Evolutionary conservation across 768 basidiomycete genomes (phyloP), one percentile per base, ranked within the genome.

Genomic region (Kwoniella mangroviensis): DNA sequence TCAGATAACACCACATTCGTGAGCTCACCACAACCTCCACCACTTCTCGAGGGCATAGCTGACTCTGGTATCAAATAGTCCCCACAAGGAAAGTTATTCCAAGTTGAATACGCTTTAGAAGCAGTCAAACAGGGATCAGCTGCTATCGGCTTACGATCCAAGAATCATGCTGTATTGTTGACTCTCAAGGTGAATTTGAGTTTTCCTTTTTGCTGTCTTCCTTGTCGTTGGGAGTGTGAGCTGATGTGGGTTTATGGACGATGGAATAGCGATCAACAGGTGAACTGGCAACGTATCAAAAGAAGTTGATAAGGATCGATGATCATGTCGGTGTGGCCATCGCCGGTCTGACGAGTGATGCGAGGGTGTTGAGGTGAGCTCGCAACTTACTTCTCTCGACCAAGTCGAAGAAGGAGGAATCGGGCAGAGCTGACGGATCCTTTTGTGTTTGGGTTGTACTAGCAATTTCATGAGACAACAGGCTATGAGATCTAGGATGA

Each of bases 401-500:
- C 53, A 9, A 53, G 19, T 15, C 26, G 15, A 15, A 21, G 15
- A 34, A 6, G 0, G 49, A 51, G 53, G 11, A 22, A 19, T n/a
- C n/a, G 24, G 28, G 19, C 22, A 41, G 26, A 54, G 67, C 56
- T 65, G 41, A 57, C 17, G 15, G 17, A 19, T 6, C n/a, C 5
- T 19, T 12, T 3, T 34, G n/a, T 1, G 28, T 54, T 4, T 0
- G 12, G 26, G n/a, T 1, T 24, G 1, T 62, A 21, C 28, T 24
- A 98, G 96, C 83, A 98, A 99, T 85, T 98, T 96, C 83, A 98
- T 99, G 97, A 89, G 97, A 49, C 97, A 98, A 83, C 93, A 98
- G 85, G 96, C 97, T 59, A 94, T 98, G 91, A 89, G 89, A 41
- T 92, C 91, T 13, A 90, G 90, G 74, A 98, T 99, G 96, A 85